A percentile compares a stretch with the other conserved stretches of the same genome.
phyloP scores from a whole-genome alignment of 2,329 filamentous ascomycete species.

The Sclerotinia sclerotiorum region DNA sequence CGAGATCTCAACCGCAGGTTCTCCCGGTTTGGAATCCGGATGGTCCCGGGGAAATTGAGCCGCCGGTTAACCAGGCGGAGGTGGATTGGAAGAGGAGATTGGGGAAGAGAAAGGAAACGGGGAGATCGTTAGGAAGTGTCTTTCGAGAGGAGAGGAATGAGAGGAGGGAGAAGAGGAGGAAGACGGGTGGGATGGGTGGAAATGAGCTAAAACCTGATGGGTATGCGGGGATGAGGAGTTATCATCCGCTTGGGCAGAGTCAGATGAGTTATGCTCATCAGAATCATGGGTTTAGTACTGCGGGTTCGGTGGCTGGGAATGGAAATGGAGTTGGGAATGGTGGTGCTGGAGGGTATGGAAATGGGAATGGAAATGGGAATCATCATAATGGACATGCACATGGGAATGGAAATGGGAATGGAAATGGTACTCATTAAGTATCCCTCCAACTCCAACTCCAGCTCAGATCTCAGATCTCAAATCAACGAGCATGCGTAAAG shows the following conservation, averaged over 20 bases:
- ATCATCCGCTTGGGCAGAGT: not conserved
- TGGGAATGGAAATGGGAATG: not conserved
- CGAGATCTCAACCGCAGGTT: slow-evolving; percentile 61
- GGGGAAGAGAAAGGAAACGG: slow-evolving; percentile 15
- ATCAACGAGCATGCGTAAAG: not conserved
- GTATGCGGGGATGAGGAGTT: not conserved
- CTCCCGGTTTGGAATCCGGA: slow-evolving; percentile 59
- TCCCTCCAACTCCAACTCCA: too few species aligned
- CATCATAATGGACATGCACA: not conserved
- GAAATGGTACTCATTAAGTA: not conserved
- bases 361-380: not conserved
- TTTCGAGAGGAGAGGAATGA: slow-evolving; percentile 23
- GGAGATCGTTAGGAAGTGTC: slow-evolving; percentile 17
- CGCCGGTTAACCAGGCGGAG: slow-evolving; percentile 43
- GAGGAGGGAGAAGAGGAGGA: slow-evolving; percentile 24
- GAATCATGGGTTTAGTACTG: not conserved
- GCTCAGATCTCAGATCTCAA: too few species aligned
- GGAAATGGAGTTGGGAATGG: not conserved
- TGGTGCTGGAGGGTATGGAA: not conserved
- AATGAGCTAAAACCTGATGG: not conserved
- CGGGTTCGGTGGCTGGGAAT: slow-evolving; percentile 3
- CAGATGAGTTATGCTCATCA: not conserved
- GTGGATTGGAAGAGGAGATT: slow-evolving; percentile 28
- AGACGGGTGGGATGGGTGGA: not conserved
- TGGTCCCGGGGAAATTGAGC: slow-evolving; percentile 36